Evolutionary conservation across 805 yeast genomes (phyloP).

Genomic region (Wickerhamomyces bisporus): DNA sequence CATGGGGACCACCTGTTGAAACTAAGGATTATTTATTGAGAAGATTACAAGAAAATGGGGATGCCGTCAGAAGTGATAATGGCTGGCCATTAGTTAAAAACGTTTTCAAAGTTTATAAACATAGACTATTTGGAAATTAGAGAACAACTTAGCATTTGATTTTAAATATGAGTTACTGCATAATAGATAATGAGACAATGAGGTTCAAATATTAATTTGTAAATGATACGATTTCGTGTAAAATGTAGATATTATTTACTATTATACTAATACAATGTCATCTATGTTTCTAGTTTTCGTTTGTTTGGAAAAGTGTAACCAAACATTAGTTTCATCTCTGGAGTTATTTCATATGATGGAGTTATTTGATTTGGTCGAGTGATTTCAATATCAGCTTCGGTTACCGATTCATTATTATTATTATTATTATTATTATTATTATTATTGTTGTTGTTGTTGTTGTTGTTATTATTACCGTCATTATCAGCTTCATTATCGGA

Average conservation of each 20-base stretch:
- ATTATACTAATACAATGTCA: no score
- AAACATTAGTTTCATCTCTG: slow-evolving; percentile 10
- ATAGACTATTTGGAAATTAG: slow-evolving; percentile 25
- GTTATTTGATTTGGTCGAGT: not conserved
- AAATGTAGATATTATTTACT: no score
- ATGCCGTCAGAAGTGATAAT: slow-evolving; percentile 80
- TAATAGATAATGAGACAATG: no score
- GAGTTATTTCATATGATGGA: slow-evolving; percentile 4
- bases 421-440: not conserved
- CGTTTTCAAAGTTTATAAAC: slow-evolving; percentile 33
- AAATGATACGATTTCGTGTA: no score
- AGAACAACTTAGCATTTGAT: no score
- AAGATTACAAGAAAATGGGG: slow-evolving; percentile 93
- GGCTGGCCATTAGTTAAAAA: slow-evolving; percentile 71
- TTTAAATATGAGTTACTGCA: no score
- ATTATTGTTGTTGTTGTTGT: not conserved
- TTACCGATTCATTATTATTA: not conserved
- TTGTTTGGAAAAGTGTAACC: slow-evolving; percentile 5
- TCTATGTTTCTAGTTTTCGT: no score
- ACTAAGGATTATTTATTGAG: slow-evolving; percentile 85
- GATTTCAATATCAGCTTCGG: not conserved
- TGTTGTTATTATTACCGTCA: not conserved
- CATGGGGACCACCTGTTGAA: slow-evolving; percentile 96
- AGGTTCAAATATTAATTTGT: no score
- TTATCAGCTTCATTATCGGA: no score